A percentile compares a stretch with the other conserved stretches of the same genome.
These are phyloP conservation scores for Tulasnella sp. DNA, from an alignment of 768 basidiomycete species.

Conservation along the genomic window DNA sequence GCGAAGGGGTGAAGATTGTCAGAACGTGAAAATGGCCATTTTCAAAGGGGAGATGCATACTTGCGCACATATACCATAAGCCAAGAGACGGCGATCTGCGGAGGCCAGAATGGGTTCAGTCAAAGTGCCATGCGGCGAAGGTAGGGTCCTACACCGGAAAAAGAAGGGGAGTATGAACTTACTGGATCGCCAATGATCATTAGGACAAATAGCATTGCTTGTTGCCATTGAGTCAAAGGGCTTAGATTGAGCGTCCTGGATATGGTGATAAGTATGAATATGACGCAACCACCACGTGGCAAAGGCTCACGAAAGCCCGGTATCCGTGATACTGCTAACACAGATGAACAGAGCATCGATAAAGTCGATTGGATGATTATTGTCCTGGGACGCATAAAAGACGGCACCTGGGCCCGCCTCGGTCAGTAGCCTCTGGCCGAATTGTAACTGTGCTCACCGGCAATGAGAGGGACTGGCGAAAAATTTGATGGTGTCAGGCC, in stretches of 20 bases:
- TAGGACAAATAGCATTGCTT: constrained; percentile 44
- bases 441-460: constrained; percentile 2
- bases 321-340: constrained; percentile 68
- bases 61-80: constrained; percentile 69
- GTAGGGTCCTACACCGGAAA: too few species aligned
- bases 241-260: constrained; percentile 22
- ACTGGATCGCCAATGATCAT: constrained; percentile 73
- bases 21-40: background rate
- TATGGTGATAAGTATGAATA: background rate
- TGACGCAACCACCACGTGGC: background rate
- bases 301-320: constrained; percentile 26
- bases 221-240: constrained; percentile 26
- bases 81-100: constrained; percentile 70
- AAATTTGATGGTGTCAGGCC: constrained; percentile 43
- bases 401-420: too few species aligned
- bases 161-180: constrained; percentile 29
- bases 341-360: constrained; percentile 71
- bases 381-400: too few species aligned
- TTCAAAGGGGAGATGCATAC: constrained; percentile 31
- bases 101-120: background rate
- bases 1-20: background rate
- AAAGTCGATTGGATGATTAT: constrained; percentile 50
- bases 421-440: too few species aligned
- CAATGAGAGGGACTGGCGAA: background rate
- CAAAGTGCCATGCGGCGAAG: too few species aligned